phyloP scores from a whole-genome alignment of 495 filamentous ascomycete species.

The Hamigera avellanea region DNA sequence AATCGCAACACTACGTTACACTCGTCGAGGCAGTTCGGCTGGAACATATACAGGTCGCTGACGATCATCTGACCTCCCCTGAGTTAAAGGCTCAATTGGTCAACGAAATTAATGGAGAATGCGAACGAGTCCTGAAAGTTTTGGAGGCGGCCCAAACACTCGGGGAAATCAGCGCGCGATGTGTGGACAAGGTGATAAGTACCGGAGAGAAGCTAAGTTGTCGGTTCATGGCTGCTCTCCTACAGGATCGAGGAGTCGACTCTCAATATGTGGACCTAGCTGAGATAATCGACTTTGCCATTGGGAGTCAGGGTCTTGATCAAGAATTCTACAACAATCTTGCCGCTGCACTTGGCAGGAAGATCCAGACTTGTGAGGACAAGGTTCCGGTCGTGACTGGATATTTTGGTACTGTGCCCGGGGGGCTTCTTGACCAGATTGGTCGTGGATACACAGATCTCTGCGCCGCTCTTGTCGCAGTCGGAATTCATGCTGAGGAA shows the following conservation, averaged over 20 bases:
- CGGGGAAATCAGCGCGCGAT: conserved; percentile 64
- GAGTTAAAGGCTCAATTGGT: conserved; percentile 46
- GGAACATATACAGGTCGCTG: conserved; percentile 61
- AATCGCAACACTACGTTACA: conserved; percentile 49
- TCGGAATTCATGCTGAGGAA: conserved; percentile 65
- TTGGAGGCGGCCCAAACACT: conserved; percentile 48
- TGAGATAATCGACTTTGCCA: conserved; percentile 55
- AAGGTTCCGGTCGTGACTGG: conserved; percentile 70
- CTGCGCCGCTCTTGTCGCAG: conserved; percentile 71
- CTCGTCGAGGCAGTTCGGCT: conserved; percentile 63
- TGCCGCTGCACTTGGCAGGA: conserved; percentile 49
- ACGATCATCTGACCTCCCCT: conserved; percentile 45
- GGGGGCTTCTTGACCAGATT: conserved; percentile 64
- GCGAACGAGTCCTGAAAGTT: conserved; percentile 45
- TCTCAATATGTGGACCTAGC: conserved; percentile 81
- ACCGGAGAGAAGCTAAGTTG: conserved; percentile 92
- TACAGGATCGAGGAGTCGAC: conserved; percentile 65
- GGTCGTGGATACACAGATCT: conserved; percentile 86
- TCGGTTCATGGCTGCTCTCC: conserved; percentile 68
- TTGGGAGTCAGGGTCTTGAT: conserved; percentile 48
- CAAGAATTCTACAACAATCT: conserved; percentile 72
- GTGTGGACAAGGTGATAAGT: conserved; percentile 82
- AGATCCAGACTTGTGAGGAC: conserved; percentile 56
- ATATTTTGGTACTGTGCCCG: conserved; percentile 80
- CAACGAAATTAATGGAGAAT: conserved; percentile 61